These are phyloP conservation scores for Phytophthora sp. DNA, from an alignment of 352 stramenopile species.

Conservation along the genomic window DNA sequence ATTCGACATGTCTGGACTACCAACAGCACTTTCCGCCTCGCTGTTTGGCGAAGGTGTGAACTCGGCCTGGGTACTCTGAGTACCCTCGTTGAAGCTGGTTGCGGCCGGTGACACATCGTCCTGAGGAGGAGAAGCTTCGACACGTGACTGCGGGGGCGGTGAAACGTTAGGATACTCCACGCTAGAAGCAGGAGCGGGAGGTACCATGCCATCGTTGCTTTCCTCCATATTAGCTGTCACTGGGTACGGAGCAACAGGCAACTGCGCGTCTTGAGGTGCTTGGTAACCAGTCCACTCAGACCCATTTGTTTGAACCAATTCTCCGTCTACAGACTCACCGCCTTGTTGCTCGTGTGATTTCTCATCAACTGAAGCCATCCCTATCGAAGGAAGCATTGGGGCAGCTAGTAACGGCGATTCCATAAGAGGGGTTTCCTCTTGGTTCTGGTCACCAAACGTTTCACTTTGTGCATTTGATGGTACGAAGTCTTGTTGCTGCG, in stretches of 20 bases:
- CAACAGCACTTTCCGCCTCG: not conserved
- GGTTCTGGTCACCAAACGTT: slow-evolving; percentile 1
- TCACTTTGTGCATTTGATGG: slow-evolving; percentile 3
- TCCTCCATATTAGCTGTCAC: not conserved
- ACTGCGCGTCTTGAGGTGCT: not conserved
- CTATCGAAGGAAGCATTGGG: slow-evolving; percentile 11
- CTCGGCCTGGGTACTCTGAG: not conserved
- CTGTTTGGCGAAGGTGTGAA: not conserved
- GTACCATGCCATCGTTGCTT: not conserved
- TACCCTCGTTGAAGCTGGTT: not conserved
- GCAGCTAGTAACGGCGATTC: slow-evolving; percentile 17
- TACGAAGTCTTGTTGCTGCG: slow-evolving; percentile 14
- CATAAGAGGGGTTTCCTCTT: slow-evolving; percentile 12
- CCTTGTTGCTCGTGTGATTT: slow-evolving; percentile 5
- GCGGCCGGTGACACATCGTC: not conserved
- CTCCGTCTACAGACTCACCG: no score
- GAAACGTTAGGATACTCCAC: not conserved
- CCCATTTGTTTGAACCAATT: not conserved
- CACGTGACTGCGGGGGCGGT: not conserved
- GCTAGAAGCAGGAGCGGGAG: not conserved
- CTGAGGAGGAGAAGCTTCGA: not conserved
- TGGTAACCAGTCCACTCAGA: slow-evolving; percentile 4
- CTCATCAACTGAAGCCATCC: not conserved
- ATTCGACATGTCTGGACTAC: not conserved
- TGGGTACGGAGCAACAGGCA: not conserved